A percentile compares a stretch with the other conserved stretches of the same genome.
These are phyloP conservation scores for Aureobasidium lini DNA, from an alignment of 2,329 filamentous ascomycete species.

Conservation along the genomic window DNA sequence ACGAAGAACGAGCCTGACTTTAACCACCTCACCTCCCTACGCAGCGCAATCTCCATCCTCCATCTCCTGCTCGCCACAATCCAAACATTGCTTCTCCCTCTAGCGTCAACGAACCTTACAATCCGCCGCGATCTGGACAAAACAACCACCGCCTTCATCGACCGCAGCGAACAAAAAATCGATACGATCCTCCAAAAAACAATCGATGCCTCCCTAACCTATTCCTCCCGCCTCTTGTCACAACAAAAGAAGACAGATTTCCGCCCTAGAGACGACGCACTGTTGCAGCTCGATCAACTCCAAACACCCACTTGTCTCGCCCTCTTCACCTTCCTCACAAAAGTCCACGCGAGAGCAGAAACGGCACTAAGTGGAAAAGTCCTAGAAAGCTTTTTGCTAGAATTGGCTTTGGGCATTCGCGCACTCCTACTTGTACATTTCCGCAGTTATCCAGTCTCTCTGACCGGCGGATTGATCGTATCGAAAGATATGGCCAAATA, in stretches of 20 bases:
- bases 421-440: constrained; percentile 82
- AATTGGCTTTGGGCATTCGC: constrained; percentile 74
- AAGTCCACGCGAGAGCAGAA: constrained; percentile 54
- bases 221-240: constrained; percentile 63
- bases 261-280: constrained; percentile 72
- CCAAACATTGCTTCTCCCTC: constrained; percentile 78
- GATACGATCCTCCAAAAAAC: constrained; percentile 62
- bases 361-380: constrained; percentile 77
- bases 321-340: constrained; percentile 68
- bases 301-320: constrained; percentile 79
- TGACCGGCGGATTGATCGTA: constrained; percentile 88
- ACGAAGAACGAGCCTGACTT: constrained; percentile 79
- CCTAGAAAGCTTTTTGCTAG: constrained; percentile 70
- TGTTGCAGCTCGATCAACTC: constrained; percentile 58
- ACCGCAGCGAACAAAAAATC: constrained; percentile 78
- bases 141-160: constrained; percentile 63
- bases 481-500: constrained; percentile 95
- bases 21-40: constrained; percentile 69
- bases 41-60: constrained; percentile 77
- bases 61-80: constrained; percentile 92
- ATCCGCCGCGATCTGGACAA: constrained; percentile 86
- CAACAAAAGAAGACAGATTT: constrained; percentile 86
- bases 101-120: constrained; percentile 83
- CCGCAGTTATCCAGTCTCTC: constrained; percentile 87
- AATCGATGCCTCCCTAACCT: constrained; percentile 66